phyloP scores from a whole-genome alignment of 2,329 filamentous ascomycete species.

The Colletotrichum lentis region DNA sequence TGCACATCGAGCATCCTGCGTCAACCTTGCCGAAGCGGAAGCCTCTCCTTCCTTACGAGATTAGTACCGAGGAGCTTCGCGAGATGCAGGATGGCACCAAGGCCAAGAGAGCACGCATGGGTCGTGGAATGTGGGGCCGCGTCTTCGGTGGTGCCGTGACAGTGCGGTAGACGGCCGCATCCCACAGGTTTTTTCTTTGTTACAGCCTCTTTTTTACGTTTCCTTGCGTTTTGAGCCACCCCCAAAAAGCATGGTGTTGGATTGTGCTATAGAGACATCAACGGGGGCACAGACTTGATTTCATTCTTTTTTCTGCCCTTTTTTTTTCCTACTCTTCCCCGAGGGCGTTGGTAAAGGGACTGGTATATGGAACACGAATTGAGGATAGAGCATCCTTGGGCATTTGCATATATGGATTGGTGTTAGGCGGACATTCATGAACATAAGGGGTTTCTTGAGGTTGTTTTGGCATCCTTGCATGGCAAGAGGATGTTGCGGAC shows the following conservation, averaged over 20 bases:
- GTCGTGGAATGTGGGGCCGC: conserved; percentile 62
- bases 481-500: conserved; percentile 18
- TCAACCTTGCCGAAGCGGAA: conserved; percentile 46
- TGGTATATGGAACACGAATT: conserved; percentile 34
- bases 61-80: conserved; percentile 61
- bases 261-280: conserved; percentile 31
- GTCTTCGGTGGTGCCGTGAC: conserved; percentile 58
- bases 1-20: conserved; percentile 52
- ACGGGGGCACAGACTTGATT: conserved; percentile 27
- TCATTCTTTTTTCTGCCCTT: background rate
- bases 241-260: conserved; percentile 39
- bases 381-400: conserved; percentile 36
- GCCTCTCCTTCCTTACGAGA: conserved; percentile 62
- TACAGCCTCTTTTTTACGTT: conserved; percentile 29
- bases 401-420: conserved; percentile 37
- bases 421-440: conserved; percentile 35
- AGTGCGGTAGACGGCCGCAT: conserved; percentile 46
- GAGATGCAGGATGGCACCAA: conserved; percentile 58
- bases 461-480: conserved; percentile 14
- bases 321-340: background rate
- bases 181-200: conserved; percentile 14
- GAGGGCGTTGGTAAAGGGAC: conserved; percentile 37
- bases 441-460: conserved; percentile 11
- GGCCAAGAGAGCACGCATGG: conserved; percentile 58
- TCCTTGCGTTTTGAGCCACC: conserved; percentile 33